Conservation (phyloP, 805 yeast genomes). For the Wilhelminamyces savonicus region DNA sequence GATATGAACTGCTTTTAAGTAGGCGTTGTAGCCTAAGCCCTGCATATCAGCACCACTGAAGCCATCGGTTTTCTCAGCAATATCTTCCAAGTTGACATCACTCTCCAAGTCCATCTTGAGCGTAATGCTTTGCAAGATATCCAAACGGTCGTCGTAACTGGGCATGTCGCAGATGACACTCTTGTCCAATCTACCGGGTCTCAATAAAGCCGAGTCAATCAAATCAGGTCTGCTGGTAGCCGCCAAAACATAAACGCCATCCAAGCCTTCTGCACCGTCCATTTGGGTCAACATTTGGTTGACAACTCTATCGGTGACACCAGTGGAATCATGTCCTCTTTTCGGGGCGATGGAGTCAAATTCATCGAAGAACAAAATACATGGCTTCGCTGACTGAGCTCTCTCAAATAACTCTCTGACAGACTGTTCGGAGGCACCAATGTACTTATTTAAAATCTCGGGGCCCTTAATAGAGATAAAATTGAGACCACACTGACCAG, state of each 20-base stretch:
- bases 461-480: slow-evolving; percentile 95
- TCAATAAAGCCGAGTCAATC: slow-evolving; percentile 86
- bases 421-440: slow-evolving; percentile 95
- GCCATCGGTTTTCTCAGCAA: slow-evolving; percentile 63
- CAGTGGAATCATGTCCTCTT: slow-evolving; percentile 96
- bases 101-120: slow-evolving; percentile 52
- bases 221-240: slow-evolving; percentile 96
- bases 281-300: slow-evolving; percentile 95
- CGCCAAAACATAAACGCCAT: slow-evolving; percentile 93
- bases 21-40: slow-evolving; percentile 87
- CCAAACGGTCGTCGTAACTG: slow-evolving; percentile 57
- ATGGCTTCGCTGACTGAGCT: slow-evolving; percentile 93
- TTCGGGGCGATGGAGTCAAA: slow-evolving; percentile 97
- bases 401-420: slow-evolving; percentile 89
- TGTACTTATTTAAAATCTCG: slow-evolving; percentile 88
- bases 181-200: slow-evolving; percentile 96
- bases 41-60: slow-evolving; percentile 95
- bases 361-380: slow-evolving; percentile 96
- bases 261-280: slow-evolving; percentile 99
- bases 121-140: slow-evolving; percentile 57
- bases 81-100: slow-evolving; percentile 43
- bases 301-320: slow-evolving; percentile 96
- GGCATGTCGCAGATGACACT: slow-evolving; percentile 91
- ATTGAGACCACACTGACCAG: slow-evolving; percentile 88
- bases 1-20: slow-evolving; percentile 75